A percentile compares a stretch with the other conserved stretches of the same genome.
phyloP scores from a whole-genome alignment of 331 rosid genomes.

The Stylosanthes scabra region DNA sequence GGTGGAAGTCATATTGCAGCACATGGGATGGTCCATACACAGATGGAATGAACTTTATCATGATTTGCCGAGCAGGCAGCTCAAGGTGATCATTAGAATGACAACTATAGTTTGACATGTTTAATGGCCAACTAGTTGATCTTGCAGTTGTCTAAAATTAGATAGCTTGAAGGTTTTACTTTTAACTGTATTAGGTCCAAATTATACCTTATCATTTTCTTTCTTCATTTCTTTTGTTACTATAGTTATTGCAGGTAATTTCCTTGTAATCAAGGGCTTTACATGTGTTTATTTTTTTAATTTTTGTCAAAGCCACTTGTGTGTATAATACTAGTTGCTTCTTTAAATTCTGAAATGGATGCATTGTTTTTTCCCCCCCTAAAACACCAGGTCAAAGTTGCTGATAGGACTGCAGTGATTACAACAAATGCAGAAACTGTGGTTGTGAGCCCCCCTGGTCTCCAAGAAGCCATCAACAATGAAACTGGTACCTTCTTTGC shows the following conservation, averaged over 20 bases:
- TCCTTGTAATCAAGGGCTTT: conserved; percentile 1
- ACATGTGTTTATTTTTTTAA: conserved; percentile 27
- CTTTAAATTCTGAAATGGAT: conserved; percentile 17
- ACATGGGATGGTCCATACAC: conserved; percentile 78
- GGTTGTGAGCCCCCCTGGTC: conserved; percentile 70
- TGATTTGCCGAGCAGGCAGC: conserved; percentile 95
- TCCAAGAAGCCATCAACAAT: conserved; percentile 74
- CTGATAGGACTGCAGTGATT: conserved; percentile 71
- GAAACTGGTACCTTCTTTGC: conserved; percentile 67
- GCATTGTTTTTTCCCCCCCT: conserved; percentile 23
- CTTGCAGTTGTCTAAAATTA: background rate
- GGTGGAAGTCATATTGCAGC: conserved; percentile 82
- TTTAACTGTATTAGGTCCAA: background rate
- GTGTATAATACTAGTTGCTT: background rate
- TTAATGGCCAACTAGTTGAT: background rate
- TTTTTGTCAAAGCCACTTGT: background rate
- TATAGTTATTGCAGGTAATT: background rate
- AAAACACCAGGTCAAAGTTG: conserved; percentile 76
- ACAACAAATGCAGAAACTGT: conserved; percentile 88
- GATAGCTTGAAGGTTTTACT: conserved; percentile 9
- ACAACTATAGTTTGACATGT: background rate
- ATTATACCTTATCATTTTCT: background rate
- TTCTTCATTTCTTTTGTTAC: background rate
- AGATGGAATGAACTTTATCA: conserved; percentile 84
- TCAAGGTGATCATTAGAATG: conserved; percentile 55